Base-by-base conservation (phyloP, 805 yeast species). In the Schizosaccharomyces japonicus region DNA sequence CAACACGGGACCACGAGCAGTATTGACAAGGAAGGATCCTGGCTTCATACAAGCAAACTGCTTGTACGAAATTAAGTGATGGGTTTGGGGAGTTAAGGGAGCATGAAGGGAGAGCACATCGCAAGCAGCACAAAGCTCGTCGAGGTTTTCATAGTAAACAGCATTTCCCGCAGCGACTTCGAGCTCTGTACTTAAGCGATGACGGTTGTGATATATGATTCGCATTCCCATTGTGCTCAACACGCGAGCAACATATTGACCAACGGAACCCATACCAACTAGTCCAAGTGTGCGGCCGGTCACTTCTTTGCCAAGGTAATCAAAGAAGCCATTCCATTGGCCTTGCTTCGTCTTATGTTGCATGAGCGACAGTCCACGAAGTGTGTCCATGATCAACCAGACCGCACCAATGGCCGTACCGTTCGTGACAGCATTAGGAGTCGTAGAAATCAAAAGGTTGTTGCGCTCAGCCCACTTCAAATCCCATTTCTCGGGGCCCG, bases 231-330 rank as follows among this genome's bases (percentile, higher is more conserved):
- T 68, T 2, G 69, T 71, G 48, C 51, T 50, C 49, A 67, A 63
- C 53, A 75, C 65, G 55, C 71, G 72, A n/a, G 45, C 45, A 40
- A 40, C 65, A 8, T 71, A 68, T 27, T 72, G 64, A 47, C 79
- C 80, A 57, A 74, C 72, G 5, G 78, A 78, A 5, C 80, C 80
- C 67, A 75, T 63, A 2, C 80, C 80, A 33, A 73, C 60, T 48
- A 74, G 71, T 3, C 79, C 80, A 17, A 74, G 65, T 4, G 65
- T 64, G 54, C 66, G 66, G 27, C 69, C 69, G 50, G 65, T 65
- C 29, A 76, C 76, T 49, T 67, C 71, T 47, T 59, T 61, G 28
- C 76, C 78, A n/a, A 4, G 65, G 28, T 76, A 76, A 49, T 68
- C 72, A 46, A 40, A 40, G 15, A n/a, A n/a, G 15, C 60, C 66